Base-by-base conservation (phyloP, 2,329 filamentous ascomycete species). In the Achaetomium macrosporum region DNA sequence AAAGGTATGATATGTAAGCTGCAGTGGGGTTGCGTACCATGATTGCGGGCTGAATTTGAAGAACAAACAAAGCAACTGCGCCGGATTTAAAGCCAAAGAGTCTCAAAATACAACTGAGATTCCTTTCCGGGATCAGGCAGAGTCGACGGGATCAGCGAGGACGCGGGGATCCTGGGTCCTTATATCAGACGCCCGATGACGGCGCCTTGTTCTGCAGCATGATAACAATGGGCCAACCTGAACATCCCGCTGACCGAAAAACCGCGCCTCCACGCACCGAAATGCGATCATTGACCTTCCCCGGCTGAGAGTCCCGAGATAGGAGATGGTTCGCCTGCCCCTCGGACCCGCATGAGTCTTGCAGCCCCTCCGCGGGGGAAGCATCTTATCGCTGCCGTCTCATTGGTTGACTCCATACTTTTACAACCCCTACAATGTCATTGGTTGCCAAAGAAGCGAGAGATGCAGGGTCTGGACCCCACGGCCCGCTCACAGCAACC, bases 1-100 rank as follows among this genome's bases (percentile, higher is more conserved):
- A 36, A 36, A 30, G n/a, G n/a, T 15, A 10, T n/a, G 13, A 40
- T 3, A 17, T 7, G 4, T 5, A 36, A 17, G 29, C 20, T 20
- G n/a, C n/a, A n/a, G n/a, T n/a, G 3, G 17, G 41, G 39, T 19
- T 19, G 29, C 50, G 17, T 45, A 53, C 51, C 51, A 53, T 53
- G 41, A 15, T 16, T 53, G 20, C 25, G 39, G 30, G 16, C n/a
- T 31, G 25, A 15, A 10, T 17, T 7, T 13, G 16, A 12, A 7
- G 15, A 17, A n/a, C n/a, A 33, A 16, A 11, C 41, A 25, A 41
- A 41, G 15, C 11, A 37, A 37, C 15, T 37, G 35, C 13, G 15
- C n/a, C 7, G 25, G 7, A 25, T 25, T 25, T 7, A 25, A 25
- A 25, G 7, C 7, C 25, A 7, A 7, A 15, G 8, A 37, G 2